These are phyloP conservation scores for Botrytis fragariae DNA, from an alignment of 2,329 filamentous ascomycete species.

Conservation along the genomic window DNA sequence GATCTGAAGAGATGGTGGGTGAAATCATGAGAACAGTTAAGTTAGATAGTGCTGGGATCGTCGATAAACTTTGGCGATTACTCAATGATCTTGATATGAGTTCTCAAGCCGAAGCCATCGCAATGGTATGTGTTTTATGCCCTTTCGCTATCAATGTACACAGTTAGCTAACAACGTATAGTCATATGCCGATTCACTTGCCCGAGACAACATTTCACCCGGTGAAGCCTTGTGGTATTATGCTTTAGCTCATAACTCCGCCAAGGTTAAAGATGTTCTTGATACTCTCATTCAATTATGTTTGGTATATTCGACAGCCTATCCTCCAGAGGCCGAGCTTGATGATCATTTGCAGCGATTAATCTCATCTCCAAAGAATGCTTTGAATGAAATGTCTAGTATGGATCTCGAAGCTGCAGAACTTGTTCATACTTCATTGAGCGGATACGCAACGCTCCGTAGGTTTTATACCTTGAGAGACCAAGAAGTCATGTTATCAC, in stretches of 20 bases:
- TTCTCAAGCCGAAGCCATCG: conserved; percentile 74
- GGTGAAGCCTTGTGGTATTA: conserved; percentile 90
- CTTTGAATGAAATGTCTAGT: conserved; percentile 68
- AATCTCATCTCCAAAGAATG: conserved; percentile 67
- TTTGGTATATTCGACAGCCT: conserved; percentile 78
- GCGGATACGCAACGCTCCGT: conserved; percentile 87
- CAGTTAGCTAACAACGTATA: conserved; percentile 43
- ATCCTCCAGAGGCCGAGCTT: conserved; percentile 67
- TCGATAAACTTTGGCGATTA: conserved; percentile 78
- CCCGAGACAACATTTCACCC: conserved; percentile 70
- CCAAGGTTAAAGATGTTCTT: conserved; percentile 80
- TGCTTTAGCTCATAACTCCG: conserved; percentile 73
- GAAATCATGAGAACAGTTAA: conserved; percentile 70
- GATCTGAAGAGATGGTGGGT: conserved; percentile 71
- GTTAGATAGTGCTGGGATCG: conserved; percentile 65
- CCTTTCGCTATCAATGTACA: neutral
- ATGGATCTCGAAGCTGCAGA: conserved; percentile 79
- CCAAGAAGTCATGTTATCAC: conserved; percentile 47
- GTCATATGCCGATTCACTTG: conserved; percentile 80
- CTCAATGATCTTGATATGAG: conserved; percentile 76
- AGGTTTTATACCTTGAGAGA: conserved; percentile 91
- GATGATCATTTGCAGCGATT: conserved; percentile 70
- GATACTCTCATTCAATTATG: conserved; percentile 86
- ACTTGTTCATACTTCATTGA: conserved; percentile 79
- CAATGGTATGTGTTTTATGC: conserved; percentile 61